A percentile compares a stretch with the other conserved stretches of the same genome.
Evolutionary conservation across 495 filamentous ascomycete genomes (phyloP).

Genomic region (Parathielavia hyrcaniae): DNA sequence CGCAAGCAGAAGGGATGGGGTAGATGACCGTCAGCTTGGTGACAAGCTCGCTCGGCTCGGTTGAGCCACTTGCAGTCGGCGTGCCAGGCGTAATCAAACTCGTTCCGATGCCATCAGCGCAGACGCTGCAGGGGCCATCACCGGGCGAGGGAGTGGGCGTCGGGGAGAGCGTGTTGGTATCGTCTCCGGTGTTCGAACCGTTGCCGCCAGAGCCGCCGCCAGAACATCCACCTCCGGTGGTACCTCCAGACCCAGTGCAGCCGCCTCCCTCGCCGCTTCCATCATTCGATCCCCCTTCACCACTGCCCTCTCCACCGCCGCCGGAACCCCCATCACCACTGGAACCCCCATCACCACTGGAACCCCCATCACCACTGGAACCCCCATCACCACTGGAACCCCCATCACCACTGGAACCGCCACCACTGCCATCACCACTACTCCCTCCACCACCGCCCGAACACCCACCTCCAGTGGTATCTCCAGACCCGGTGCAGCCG

Average conservation of each 20-base stretch:
- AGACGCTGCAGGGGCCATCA: background rate
- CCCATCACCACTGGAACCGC: no score
- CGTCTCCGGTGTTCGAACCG: background rate
- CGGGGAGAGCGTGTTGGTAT: background rate
- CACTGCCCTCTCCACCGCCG: background rate
- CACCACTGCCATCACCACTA: background rate
- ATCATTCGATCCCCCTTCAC: background rate
- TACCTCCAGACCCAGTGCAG: background rate
- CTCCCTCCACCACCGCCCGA: background rate
- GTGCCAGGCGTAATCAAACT: background rate
- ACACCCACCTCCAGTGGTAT: background rate
- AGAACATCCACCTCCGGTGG: background rate
- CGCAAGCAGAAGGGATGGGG: slow-evolving; percentile 8
- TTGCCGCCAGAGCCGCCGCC: background rate
- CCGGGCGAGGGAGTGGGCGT: background rate
- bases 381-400: no score
- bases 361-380: background rate
- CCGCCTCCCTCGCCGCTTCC: background rate
- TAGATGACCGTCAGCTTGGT: slow-evolving; percentile 8
- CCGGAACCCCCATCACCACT: background rate
- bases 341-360: background rate
- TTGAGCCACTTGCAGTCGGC: background rate
- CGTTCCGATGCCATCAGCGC: background rate
- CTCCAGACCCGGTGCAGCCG: background rate
- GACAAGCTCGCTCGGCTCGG: background rate